Conservation (phyloP, 1,284 basidiomycete species). For the Bjerkandera adusta region DNA sequence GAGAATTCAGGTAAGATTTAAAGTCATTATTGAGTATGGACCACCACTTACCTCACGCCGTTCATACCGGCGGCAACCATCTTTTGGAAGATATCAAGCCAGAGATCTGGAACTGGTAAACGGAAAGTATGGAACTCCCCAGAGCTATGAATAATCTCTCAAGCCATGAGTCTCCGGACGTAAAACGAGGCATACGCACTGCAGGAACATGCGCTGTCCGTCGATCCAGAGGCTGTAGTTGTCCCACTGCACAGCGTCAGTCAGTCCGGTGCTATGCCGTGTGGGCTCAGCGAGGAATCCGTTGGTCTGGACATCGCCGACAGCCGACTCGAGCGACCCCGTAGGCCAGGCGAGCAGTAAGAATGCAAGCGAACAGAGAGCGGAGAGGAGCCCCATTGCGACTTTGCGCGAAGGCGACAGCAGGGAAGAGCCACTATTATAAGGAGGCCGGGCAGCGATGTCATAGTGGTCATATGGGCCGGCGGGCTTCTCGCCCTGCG, state of each 20-base stretch:
- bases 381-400: no score
- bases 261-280: conserved; percentile 27
- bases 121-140: conserved; percentile 87
- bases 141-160: conserved; percentile 32
- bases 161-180: not conserved
- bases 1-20: conserved; percentile 11
- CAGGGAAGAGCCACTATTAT: no score
- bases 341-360: no score
- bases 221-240: conserved; percentile 31
- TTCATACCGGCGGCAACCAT: conserved; percentile 82
- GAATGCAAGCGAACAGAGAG: no score
- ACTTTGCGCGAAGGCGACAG: no score
- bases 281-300: conserved; percentile 24
- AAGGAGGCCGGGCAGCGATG: no score
- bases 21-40: not conserved
- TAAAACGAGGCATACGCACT: conserved; percentile 35
- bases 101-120: conserved; percentile 74
- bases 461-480: no score
- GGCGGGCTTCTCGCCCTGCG: no score
- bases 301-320: no score
- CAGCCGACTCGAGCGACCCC: no score
- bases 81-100: conserved; percentile 83
- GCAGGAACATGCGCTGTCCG: conserved; percentile 39
- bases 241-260: conserved; percentile 31
- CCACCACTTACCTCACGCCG: conserved; percentile 45